These are phyloP conservation scores for Prunus yedoensis DNA, from an alignment of 331 rosid genomes.

Conservation along the genomic window DNA sequence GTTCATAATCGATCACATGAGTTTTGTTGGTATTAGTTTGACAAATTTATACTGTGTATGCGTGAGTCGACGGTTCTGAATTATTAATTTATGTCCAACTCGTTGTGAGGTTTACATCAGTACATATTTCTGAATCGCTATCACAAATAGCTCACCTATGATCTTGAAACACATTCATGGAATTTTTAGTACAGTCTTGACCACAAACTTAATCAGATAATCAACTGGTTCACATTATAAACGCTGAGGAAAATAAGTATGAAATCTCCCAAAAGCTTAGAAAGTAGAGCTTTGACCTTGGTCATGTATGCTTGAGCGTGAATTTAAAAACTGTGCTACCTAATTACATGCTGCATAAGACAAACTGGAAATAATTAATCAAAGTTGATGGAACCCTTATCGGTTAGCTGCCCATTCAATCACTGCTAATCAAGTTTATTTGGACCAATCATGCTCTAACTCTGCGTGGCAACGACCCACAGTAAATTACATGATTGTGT, in stretches of 20 bases:
- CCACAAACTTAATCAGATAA: neutral
- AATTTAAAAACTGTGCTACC: slow-evolving; percentile 41
- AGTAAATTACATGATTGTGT: slow-evolving; percentile 23
- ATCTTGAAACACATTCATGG: neutral
- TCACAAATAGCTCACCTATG: neutral
- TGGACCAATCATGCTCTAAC: slow-evolving; percentile 25
- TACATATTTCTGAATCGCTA: too few species aligned
- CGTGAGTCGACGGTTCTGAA: neutral
- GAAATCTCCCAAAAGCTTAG: too few species aligned
- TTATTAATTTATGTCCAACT: neutral
- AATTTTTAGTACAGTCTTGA: neutral
- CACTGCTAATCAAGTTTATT: slow-evolving; percentile 2
- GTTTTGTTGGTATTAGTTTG: neutral
- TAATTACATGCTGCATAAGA: slow-evolving; percentile 31
- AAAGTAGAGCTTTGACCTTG: neutral
- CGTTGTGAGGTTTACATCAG: neutral
- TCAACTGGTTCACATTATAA: neutral
- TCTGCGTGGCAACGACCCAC: slow-evolving; percentile 3
- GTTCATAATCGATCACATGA: neutral
- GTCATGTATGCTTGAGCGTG: neutral
- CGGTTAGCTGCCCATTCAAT: slow-evolving; percentile 16
- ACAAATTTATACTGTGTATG: neutral
- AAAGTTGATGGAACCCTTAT: slow-evolving; percentile 22
- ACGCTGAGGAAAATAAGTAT: too few species aligned
- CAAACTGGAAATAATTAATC: slow-evolving; percentile 39